Base-by-base conservation (phyloP, 2,329 filamentous ascomycete species). In the Fusarium pininemorale region DNA sequence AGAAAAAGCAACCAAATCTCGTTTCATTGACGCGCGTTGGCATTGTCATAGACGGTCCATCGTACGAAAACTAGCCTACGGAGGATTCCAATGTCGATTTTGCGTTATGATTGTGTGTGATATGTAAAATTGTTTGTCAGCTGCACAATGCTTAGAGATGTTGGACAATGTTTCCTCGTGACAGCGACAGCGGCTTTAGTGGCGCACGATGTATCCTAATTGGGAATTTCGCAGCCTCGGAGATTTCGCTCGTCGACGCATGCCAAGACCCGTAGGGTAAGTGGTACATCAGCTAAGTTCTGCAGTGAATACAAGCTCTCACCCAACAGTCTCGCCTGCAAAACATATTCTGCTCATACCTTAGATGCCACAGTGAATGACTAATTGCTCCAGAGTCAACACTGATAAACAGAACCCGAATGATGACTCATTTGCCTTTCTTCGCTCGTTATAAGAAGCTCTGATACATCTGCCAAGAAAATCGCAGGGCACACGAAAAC, bases 401-500 rank as follows among this genome's bases (percentile, higher is more conserved):
- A n/a, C 10, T 50, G 28, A 30, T 5, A 9, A 5, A 5, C 2
- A 5, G 5, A 18, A 9, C 3, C 15, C 10, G 18, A 14, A 7
- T 14, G 3, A 32, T 32, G 22, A 50, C 47, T 32, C 28, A 50
- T 18, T 18, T 18, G 7, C 15, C 16, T n/a, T 7, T 9, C 11
- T 13, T n/a, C 7, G 13, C 5, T 15, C 14, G 0, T 1, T 50
- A 30, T 30, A 30, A 50, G 28, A 18, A 16, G 10, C 7, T 30
- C 4, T 16, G 3, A 18, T 3, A 18, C 10, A 1, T 48, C 20
- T 8, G 14, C 20, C 20, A 30, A 50, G 47, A 28, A 1, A 3
- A n/a, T 42, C 14, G 0, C 3, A 5, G 14, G 0, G 22, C 14
- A 5, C 6, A 12, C 4, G 4, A 15, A 15, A 4, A 5, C 9